phyloP scores from a whole-genome alignment of 805 yeast genomes.

The Lipomyces oligophaga region DNA sequence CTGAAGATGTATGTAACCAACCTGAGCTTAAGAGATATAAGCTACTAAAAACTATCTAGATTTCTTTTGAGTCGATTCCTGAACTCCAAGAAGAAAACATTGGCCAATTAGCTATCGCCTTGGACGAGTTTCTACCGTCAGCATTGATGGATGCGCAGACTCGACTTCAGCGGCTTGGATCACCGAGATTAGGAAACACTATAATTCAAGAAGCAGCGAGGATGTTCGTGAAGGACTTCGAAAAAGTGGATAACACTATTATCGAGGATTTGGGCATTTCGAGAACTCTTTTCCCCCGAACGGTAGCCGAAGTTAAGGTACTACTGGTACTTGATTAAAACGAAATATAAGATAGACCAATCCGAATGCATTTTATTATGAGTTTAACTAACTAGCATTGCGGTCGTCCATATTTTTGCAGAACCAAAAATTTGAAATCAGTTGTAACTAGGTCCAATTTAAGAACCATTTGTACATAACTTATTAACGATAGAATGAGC shows the following conservation, averaged over 20 bases:
- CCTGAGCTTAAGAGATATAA: neutral
- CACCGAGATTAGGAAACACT: slow-evolving; percentile 37
- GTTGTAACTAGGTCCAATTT: too few species aligned
- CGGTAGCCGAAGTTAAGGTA: slow-evolving; percentile 33
- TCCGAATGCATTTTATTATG: too few species aligned
- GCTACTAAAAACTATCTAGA: neutral
- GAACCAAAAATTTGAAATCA: too few species aligned
- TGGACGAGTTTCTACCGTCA: slow-evolving; percentile 39
- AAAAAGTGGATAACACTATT: slow-evolving; percentile 33
- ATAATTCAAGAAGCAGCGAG: slow-evolving; percentile 35
- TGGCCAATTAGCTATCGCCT: slow-evolving; percentile 26
- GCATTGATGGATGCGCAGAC: slow-evolving; percentile 36
- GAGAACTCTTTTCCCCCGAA: slow-evolving; percentile 32
- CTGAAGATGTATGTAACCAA: slow-evolving; percentile 4
- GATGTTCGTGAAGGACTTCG: slow-evolving; percentile 36
- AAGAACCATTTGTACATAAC: too few species aligned
- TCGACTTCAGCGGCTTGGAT: slow-evolving; percentile 33
- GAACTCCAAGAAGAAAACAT: slow-evolving; percentile 13
- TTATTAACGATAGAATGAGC: too few species aligned
- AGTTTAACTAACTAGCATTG: too few species aligned
- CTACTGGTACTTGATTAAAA: slow-evolving; percentile 29
- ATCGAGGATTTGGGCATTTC: slow-evolving; percentile 32
- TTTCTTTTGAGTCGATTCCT: slow-evolving; percentile 1
- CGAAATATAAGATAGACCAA: too few species aligned
- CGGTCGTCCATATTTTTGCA: too few species aligned